Percentiles rank a stretch among this genome's conserved stretches.
Conservation (phyloP, 352 stramenopile species). For the Lagenidium giganteum region DNA sequence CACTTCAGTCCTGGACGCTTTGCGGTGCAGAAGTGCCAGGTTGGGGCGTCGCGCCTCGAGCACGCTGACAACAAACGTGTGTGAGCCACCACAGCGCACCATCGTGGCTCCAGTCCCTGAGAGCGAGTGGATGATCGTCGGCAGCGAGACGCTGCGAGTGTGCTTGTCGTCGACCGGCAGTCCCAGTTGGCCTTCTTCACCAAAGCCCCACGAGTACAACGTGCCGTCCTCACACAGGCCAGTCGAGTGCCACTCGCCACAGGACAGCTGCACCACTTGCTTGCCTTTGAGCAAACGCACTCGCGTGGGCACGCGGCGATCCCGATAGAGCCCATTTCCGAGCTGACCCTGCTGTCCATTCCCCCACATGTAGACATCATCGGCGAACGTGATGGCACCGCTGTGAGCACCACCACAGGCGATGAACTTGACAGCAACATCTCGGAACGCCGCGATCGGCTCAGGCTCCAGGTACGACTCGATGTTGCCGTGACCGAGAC, state of each 20-base stretch:
- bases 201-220: conserved; percentile 65
- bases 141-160: conserved; percentile 33
- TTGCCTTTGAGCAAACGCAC: conserved; percentile 42
- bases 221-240: conserved; percentile 45
- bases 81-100: conserved; percentile 45
- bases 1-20: conserved; percentile 25
- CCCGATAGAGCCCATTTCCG: conserved; percentile 30
- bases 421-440: conserved; percentile 28
- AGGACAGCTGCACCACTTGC: conserved; percentile 36
- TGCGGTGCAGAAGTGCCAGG: conserved; percentile 35
- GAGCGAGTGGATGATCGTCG: conserved; percentile 36
- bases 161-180: conserved; percentile 39
- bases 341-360: conserved; percentile 53
- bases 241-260: conserved; percentile 73
- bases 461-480: conserved; percentile 37
- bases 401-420: conserved; percentile 59
- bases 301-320: conserved; percentile 30
- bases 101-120: conserved; percentile 52
- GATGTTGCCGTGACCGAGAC: conserved; percentile 43
- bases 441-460: conserved; percentile 25
- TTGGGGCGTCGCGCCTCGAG: conserved; percentile 44
- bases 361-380: conserved; percentile 59
- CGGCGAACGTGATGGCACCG: conserved; percentile 28
- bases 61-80: conserved; percentile 64
- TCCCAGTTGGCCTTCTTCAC: conserved; percentile 64